phyloP scores from a whole-genome alignment of 306 rosid genomes.

The Quercus alba region DNA sequence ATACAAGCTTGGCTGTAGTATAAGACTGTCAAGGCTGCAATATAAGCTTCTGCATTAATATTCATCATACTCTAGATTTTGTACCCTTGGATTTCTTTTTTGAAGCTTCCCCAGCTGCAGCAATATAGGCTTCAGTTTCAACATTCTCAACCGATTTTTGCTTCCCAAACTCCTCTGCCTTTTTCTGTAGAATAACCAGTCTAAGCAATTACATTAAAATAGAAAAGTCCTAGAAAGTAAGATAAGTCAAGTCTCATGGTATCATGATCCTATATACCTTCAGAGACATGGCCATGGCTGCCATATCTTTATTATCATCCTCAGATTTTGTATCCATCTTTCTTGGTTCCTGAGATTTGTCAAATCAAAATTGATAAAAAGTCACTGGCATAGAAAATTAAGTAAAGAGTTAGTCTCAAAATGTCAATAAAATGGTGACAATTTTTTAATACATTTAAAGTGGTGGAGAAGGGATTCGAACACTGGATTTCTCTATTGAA shows the following conservation, averaged over 20 bases:
- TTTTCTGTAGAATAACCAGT: conserved; percentile 43
- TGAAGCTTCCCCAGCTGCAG: conserved; percentile 44
- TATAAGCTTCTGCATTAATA: no score
- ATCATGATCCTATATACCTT: not conserved
- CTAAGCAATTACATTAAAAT: not conserved
- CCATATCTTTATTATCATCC: conserved; percentile 28
- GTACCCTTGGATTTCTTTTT: conserved; percentile 59
- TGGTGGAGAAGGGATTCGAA: no score
- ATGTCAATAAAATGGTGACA: not conserved
- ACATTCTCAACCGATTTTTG: conserved; percentile 31
- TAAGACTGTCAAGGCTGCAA: no score
- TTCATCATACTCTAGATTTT: not conserved
- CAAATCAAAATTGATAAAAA: no score
- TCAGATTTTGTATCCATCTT: conserved; percentile 34
- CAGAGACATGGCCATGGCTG: no score
- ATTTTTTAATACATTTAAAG: no score
- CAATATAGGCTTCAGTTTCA: conserved; percentile 54
- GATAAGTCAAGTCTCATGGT: not conserved
- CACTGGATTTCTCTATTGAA: no score
- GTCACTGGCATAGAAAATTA: not conserved
- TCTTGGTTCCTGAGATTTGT: conserved; percentile 52
- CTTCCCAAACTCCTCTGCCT: conserved; percentile 38
- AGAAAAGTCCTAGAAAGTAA: not conserved
- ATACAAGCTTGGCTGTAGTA: no score
- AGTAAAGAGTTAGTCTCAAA: not conserved